A percentile compares a stretch with the other conserved stretches of the same genome.
Evolutionary conservation across 2,329 filamentous ascomycete species (phyloP).

Genomic region (Malbranchea zuffiana): DNA sequence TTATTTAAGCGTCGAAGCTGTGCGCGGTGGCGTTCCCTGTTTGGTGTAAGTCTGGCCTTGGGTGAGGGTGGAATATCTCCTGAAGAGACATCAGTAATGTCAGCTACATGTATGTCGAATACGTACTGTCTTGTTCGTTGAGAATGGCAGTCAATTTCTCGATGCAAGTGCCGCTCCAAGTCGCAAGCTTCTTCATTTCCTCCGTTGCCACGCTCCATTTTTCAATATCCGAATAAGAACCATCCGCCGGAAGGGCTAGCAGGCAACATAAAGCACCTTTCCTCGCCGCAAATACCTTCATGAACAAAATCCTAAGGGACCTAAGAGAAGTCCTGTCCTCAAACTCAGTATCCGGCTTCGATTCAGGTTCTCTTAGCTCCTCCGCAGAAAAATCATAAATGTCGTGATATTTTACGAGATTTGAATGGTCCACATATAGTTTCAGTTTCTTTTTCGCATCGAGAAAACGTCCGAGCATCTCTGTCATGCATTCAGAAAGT

Average conservation of each 20-base stretch:
- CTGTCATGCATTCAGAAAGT: slow-evolving; percentile 58
- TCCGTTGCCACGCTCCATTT: slow-evolving; percentile 72
- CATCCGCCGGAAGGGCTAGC: slow-evolving; percentile 72
- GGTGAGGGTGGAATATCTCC: slow-evolving; percentile 41
- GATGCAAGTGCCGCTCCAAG: slow-evolving; percentile 51
- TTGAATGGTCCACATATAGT: slow-evolving; percentile 63
- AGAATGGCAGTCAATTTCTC: slow-evolving; percentile 58
- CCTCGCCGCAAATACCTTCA: slow-evolving; percentile 66
- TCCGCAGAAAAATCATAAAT: slow-evolving; percentile 69
- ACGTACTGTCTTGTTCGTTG: slow-evolving; percentile 67
- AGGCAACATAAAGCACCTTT: slow-evolving; percentile 84
- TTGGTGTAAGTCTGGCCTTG: slow-evolving; percentile 30
- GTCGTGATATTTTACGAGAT: slow-evolving; percentile 87
- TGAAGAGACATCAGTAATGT: slow-evolving; percentile 13
- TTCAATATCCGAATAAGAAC: slow-evolving; percentile 62
- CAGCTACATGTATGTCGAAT: slow-evolving; percentile 3
- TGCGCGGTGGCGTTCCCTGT: slow-evolving; percentile 71
- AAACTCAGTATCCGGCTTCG: slow-evolving; percentile 53
- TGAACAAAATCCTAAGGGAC: slow-evolving; percentile 68
- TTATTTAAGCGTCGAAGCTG: slow-evolving; percentile 82
- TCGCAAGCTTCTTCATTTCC: slow-evolving; percentile 56
- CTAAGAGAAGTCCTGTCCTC: slow-evolving; percentile 71
- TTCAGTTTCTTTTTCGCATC: slow-evolving; percentile 59
- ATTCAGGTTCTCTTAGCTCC: slow-evolving; percentile 61
- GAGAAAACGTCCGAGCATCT: slow-evolving; percentile 60